phyloP scores from a whole-genome alignment of 2,329 filamentous ascomycete species.

The Lachnellula willkommii region DNA sequence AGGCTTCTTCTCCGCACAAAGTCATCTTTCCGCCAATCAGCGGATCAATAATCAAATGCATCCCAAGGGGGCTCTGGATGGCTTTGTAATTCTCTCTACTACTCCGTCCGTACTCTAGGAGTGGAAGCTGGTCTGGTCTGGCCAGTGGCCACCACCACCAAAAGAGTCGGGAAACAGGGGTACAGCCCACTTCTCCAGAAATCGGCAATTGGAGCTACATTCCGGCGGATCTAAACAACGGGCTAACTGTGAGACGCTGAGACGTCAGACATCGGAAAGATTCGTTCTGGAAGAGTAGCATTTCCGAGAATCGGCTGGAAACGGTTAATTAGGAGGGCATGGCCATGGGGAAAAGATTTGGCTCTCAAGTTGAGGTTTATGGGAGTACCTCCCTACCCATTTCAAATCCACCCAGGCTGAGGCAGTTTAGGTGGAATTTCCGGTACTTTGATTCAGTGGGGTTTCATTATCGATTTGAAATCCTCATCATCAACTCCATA shows the following conservation, averaged over 20 bases:
- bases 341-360: background rate
- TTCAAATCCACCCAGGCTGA: no score
- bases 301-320: conserved; percentile 1
- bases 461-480: no score
- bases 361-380: background rate
- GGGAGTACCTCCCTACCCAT: background rate
- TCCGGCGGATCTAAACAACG: background rate
- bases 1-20: background rate
- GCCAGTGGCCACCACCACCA: background rate
- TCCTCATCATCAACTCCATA: background rate
- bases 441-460: no score
- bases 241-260: background rate
- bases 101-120: no score
- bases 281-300: background rate
- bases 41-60: background rate
- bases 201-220: background rate
- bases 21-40: background rate
- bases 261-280: background rate
- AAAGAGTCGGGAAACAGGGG: background rate
- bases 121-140: background rate
- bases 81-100: background rate
- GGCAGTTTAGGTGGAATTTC: no score
- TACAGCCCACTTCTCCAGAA: conserved; percentile 4
- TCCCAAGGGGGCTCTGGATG: background rate
- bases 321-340: background rate